Evolutionary conservation across 306 rosid genomes (phyloP).

Genomic region (Gastrolobium bilobum): DNA sequence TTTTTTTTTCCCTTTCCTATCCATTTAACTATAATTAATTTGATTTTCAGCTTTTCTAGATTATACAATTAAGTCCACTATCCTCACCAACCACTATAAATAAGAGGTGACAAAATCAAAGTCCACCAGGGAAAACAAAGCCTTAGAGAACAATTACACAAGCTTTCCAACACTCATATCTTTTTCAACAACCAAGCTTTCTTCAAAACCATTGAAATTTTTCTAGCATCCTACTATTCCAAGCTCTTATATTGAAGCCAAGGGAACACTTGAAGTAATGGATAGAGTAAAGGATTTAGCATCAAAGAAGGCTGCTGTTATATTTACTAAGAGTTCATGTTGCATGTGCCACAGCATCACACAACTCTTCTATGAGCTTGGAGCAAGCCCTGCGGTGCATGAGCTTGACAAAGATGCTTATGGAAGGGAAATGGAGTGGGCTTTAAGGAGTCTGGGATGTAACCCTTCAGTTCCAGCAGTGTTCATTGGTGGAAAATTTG

Average conservation of each 20-base stretch:
- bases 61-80: constrained; percentile 56
- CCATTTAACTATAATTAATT: constrained; percentile 55
- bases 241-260: background rate
- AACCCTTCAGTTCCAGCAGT: constrained; percentile 98
- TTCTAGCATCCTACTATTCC: background rate
- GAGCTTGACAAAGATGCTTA: constrained; percentile 81
- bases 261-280: constrained; percentile 53
- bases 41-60: constrained; percentile 37
- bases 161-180: constrained; percentile 33
- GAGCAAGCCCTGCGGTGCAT: constrained; percentile 95
- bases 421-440: constrained; percentile 93
- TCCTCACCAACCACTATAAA: constrained; percentile 75
- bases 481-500: constrained; percentile 90
- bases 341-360: constrained; percentile 97
- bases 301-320: constrained; percentile 91
- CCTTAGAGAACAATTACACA: constrained; percentile 46
- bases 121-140: constrained; percentile 62
- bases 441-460: constrained; percentile 83
- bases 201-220: constrained; percentile 2
- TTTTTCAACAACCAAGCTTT: background rate
- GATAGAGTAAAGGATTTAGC: constrained; percentile 88
- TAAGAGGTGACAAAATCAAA: constrained; percentile 60
- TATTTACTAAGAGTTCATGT: constrained; percentile 94
- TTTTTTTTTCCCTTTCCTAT: constrained; percentile 53
- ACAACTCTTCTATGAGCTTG: constrained; percentile 85